These are phyloP conservation scores for Xylariaceae sp. DNA, from an alignment of 2,329 filamentous ascomycete genomes.

Conservation along the genomic window DNA sequence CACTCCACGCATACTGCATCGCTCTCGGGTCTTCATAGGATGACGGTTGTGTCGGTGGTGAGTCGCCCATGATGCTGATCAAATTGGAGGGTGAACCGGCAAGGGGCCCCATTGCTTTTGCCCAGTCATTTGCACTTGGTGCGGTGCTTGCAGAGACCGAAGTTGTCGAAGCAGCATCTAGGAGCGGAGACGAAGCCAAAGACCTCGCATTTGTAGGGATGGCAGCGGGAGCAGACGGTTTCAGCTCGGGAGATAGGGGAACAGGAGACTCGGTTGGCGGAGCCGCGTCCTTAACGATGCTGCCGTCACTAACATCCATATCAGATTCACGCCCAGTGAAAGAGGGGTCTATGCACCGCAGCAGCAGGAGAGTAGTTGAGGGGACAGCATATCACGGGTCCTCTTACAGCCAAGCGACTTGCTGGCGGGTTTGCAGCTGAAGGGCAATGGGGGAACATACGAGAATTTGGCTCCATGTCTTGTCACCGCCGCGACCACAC, in stretches of 20 bases:
- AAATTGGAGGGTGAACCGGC: constrained; percentile 30
- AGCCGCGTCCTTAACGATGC: constrained; percentile 18
- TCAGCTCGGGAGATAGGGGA: constrained; percentile 25
- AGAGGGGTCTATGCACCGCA: neutral
- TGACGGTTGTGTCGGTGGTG: constrained; percentile 32
- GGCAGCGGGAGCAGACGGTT: constrained; percentile 23
- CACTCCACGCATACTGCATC: constrained; percentile 29
- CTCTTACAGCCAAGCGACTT: constrained; percentile 13
- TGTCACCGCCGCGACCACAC: constrained; percentile 32
- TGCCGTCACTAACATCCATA: constrained; percentile 11
- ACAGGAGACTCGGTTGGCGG: constrained; percentile 22
- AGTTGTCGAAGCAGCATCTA: constrained; percentile 28
- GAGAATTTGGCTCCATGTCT: constrained; percentile 30
- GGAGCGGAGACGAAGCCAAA: constrained; percentile 20
- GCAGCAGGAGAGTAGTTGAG: constrained; percentile 19
- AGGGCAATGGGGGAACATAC: constrained; percentile 16
- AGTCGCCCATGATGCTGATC: constrained; percentile 33
- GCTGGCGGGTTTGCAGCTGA: constrained; percentile 6
- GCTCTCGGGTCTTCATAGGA: constrained; percentile 29
- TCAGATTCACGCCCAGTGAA: too few species aligned
- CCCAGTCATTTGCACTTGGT: constrained; percentile 30
- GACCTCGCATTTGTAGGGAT: constrained; percentile 25
- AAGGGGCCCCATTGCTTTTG: constrained; percentile 24
- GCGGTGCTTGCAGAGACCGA: constrained; percentile 29
- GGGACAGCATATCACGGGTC: neutral